These are phyloP conservation scores for Penicillium frequentans DNA, from an alignment of 2,329 filamentous ascomycete genomes.

Conservation along the genomic window DNA sequence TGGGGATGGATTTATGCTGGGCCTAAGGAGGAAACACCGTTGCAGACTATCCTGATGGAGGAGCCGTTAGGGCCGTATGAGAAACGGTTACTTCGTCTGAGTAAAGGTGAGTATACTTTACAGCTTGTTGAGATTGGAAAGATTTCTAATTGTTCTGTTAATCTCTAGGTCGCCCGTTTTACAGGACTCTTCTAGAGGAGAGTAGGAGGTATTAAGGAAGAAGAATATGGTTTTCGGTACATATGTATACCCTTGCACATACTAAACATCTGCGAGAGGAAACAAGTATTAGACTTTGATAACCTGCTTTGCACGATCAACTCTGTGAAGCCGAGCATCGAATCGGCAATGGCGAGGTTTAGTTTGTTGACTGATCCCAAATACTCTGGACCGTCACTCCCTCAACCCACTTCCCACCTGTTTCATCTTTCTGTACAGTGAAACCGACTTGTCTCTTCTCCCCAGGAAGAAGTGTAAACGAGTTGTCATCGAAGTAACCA, in stretches of 20 bases:
- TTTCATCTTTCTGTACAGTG: constrained; percentile 48
- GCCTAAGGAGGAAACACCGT: constrained; percentile 11
- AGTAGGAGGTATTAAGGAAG: neutral
- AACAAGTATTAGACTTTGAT: neutral
- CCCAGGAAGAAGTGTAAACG: constrained; percentile 51
- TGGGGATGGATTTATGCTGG: constrained; percentile 19
- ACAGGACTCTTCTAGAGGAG: neutral
- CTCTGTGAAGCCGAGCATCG: neutral
- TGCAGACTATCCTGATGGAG: constrained; percentile 14
- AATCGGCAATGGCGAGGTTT: neutral
- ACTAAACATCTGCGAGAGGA: neutral
- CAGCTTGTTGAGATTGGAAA: neutral
- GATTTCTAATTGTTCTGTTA: neutral
- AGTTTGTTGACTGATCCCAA: constrained; percentile 46
- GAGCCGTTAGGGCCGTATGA: constrained; percentile 17
- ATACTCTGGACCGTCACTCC: constrained; percentile 54
- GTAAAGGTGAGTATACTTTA: constrained; percentile 10
- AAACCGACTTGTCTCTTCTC: constrained; percentile 49
- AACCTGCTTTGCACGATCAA: neutral
- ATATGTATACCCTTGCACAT: neutral
- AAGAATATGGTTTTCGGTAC: neutral
- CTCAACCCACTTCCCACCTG: constrained; percentile 44
- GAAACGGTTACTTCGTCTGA: constrained; percentile 12
- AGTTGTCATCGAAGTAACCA: constrained; percentile 55
- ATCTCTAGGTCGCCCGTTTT: neutral